These are phyloP conservation scores for Ceratocystis alfenasii DNA, from an alignment of 2,329 filamentous ascomycete species.

Conservation along the genomic window DNA sequence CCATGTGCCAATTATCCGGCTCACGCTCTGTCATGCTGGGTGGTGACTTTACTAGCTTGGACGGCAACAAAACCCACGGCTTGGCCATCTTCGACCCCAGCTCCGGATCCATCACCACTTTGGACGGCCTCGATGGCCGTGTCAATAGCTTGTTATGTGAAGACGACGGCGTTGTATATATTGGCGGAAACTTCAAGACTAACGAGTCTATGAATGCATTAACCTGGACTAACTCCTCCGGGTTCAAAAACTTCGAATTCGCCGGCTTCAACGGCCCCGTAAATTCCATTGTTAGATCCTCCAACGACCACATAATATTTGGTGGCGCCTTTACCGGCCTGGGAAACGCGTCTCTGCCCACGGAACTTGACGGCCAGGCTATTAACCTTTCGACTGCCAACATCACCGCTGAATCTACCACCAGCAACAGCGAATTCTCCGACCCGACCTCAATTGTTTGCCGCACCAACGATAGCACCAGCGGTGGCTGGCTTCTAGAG, in stretches of 20 bases:
- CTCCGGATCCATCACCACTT: slow-evolving; percentile 55
- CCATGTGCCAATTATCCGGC: slow-evolving; percentile 68
- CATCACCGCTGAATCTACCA: slow-evolving; percentile 55
- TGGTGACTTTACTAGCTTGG: slow-evolving; percentile 90
- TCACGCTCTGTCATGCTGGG: slow-evolving; percentile 65
- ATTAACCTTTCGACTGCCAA: slow-evolving; percentile 74
- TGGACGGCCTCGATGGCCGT: slow-evolving; percentile 70
- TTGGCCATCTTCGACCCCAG: slow-evolving; percentile 71
- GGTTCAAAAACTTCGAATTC: slow-evolving; percentile 76
- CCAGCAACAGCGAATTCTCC: slow-evolving; percentile 50
- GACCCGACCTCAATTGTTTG: slow-evolving; percentile 77
- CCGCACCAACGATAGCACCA: slow-evolving; percentile 52
- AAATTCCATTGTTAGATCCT: slow-evolving; percentile 65
- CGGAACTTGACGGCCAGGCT: slow-evolving; percentile 58
- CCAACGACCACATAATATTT: slow-evolving; percentile 79
- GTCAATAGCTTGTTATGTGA: slow-evolving; percentile 80
- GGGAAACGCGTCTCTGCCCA: slow-evolving; percentile 59
- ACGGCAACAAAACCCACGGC: slow-evolving; percentile 60
- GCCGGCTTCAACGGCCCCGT: slow-evolving; percentile 91
- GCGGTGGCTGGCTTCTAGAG: slow-evolving; percentile 64
- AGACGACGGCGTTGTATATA: slow-evolving; percentile 64
- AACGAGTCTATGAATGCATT: slow-evolving; percentile 82
- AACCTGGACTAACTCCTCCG: slow-evolving; percentile 56
- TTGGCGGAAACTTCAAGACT: slow-evolving; percentile 75
- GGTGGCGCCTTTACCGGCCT: slow-evolving; percentile 81